A percentile compares a stretch with the other conserved stretches of the same genome.
Evolutionary conservation across 1,284 basidiomycete species (phyloP).

Genomic region (Cutaneotrichosporon spelunceum): DNA sequence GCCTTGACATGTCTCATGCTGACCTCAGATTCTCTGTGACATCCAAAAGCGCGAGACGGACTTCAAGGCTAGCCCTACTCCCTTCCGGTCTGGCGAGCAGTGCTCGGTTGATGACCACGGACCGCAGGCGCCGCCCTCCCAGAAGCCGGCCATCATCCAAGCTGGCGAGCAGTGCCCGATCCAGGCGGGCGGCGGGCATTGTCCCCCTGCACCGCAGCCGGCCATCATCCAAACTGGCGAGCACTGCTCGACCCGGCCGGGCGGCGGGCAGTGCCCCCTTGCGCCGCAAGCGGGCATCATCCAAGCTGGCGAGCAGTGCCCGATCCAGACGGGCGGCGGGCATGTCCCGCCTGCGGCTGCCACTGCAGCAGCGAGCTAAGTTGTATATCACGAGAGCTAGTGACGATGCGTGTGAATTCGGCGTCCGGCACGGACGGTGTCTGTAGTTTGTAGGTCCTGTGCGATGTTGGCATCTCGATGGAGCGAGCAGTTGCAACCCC

Average conservation of each 20-base stretch:
- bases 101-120: too few relatives aligned
- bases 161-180: neutral
- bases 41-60: constrained; percentile 22
- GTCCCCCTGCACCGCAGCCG: neutral
- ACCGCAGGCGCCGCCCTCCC: too few relatives aligned
- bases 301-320: neutral
- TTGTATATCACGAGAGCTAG: neutral
- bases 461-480: neutral
- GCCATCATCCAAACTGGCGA: neutral
- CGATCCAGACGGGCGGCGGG: neutral
- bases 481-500: too few relatives aligned
- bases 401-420: neutral
- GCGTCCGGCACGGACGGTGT: neutral
- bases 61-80: neutral
- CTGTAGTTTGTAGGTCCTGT: constrained; percentile 1
- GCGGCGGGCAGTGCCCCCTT: neutral
- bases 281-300: neutral
- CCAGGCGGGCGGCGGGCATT: neutral
- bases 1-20: neutral
- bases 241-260: neutral
- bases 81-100: neutral
- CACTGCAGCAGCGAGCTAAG: neutral
- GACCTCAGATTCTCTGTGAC: constrained; percentile 27
- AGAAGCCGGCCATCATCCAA: too few relatives aligned
- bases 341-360: neutral